These are phyloP conservation scores for Dioscorea zingiberensis DNA, from an alignment of 106 monocot species.

Conservation along the genomic window DNA sequence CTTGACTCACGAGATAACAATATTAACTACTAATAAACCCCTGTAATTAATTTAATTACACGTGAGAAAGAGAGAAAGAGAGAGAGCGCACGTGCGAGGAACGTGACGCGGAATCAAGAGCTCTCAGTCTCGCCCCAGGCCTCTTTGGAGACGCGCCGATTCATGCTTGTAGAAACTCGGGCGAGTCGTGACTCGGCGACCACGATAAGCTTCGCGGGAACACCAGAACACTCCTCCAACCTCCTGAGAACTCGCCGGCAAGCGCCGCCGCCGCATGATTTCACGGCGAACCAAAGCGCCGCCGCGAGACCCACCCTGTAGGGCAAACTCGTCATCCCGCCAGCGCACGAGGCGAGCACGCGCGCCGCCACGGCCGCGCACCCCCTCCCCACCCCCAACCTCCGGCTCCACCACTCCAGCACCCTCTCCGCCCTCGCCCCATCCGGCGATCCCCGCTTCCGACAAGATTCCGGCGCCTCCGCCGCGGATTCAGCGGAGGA, in stretches of 20 bases:
- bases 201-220: constrained; percentile 36
- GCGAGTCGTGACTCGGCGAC: constrained; percentile 17
- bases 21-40: too few relatives aligned
- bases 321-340: constrained; percentile 7
- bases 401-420: constrained; percentile 23
- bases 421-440: constrained; percentile 18
- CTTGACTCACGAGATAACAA: too few relatives aligned
- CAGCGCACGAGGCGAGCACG: constrained; percentile 11
- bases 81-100: too few relatives aligned
- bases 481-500: constrained; percentile 23
- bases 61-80: not conserved
- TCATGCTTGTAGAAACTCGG: not conserved
- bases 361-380: constrained; percentile 20
- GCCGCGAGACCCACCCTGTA: constrained; percentile 35
- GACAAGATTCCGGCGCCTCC: constrained; percentile 1
- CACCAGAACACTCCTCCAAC: constrained; percentile 40
- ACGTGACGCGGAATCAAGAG: constrained; percentile 1
- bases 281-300: constrained; percentile 41
- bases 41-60: too few relatives aligned
- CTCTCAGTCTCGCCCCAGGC: constrained; percentile 71
- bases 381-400: constrained; percentile 13
- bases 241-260: constrained; percentile 10
- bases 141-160: constrained; percentile 9
- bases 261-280: constrained; percentile 2
- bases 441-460: not conserved